These are phyloP conservation scores for Coemansia sp. DNA, from an alignment of 192 early-diverging fungal species.

Conservation along the genomic window DNA sequence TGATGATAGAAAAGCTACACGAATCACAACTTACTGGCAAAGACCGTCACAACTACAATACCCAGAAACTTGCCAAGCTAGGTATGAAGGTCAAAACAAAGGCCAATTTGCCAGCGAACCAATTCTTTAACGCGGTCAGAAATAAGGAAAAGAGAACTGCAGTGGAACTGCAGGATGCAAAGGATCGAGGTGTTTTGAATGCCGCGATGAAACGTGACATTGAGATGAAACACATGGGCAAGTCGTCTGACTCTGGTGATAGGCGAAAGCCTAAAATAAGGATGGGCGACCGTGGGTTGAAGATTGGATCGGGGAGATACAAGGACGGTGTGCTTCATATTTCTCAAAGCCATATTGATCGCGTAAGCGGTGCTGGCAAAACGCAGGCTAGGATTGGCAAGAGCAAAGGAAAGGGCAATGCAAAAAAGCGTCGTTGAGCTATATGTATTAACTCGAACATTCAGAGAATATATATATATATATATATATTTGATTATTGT, in stretches of 20 bases:
- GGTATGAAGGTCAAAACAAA: conserved; percentile 48
- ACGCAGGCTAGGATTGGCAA: conserved; percentile 15
- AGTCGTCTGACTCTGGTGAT: background rate
- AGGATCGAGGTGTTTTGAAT: conserved; percentile 38
- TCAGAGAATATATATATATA: background rate
- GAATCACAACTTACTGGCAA: conserved; percentile 43
- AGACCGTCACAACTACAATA: conserved; percentile 46
- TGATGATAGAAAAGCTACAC: conserved; percentile 48
- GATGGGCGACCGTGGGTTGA: conserved; percentile 24
- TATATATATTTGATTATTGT: background rate
- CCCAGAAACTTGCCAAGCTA: conserved; percentile 32
- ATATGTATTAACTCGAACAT: background rate
- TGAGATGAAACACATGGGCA: conserved; percentile 32
- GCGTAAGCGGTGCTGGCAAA: conserved; percentile 16
- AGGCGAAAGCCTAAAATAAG: conserved; percentile 6
- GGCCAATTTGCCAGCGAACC: conserved; percentile 36
- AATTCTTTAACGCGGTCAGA: conserved; percentile 20
- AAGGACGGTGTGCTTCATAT: conserved; percentile 47
- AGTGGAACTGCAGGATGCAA: conserved; percentile 34
- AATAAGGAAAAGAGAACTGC: conserved; percentile 18
- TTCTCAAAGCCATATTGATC: conserved; percentile 43
- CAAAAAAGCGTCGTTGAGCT: conserved; percentile 5
- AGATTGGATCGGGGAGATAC: conserved; percentile 22
- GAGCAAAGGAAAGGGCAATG: conserved; percentile 8
- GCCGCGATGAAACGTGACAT: conserved; percentile 33